Conservation (phyloP, 2,329 filamentous ascomycete species). For the Bimuria novae-zelandiae region DNA sequence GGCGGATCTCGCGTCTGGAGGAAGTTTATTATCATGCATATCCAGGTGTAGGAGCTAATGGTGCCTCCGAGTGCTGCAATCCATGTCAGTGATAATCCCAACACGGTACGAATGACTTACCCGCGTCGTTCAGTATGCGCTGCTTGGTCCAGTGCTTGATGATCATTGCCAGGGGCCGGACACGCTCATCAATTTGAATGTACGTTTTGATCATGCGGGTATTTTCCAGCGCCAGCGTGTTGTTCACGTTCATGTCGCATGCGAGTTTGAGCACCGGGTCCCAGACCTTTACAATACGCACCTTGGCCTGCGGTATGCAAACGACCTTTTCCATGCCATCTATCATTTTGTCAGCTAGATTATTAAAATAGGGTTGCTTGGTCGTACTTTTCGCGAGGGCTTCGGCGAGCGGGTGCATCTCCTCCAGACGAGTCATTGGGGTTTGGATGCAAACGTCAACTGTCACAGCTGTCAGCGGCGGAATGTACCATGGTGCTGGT, state of each 20-base stretch:
- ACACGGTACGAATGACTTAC: slow-evolving; percentile 58
- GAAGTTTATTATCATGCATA: slow-evolving; percentile 97
- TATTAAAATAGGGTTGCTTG: not conserved
- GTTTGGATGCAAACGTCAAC: slow-evolving; percentile 99
- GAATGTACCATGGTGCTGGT: slow-evolving; percentile 19
- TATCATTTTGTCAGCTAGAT: slow-evolving; percentile 51
- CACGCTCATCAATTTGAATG: slow-evolving; percentile 87
- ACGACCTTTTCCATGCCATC: slow-evolving; percentile 97
- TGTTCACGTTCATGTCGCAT: slow-evolving; percentile 99
- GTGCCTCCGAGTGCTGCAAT: slow-evolving; percentile 82
- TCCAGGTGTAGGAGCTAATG: slow-evolving; percentile 98
- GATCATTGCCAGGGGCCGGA: slow-evolving; percentile 92
- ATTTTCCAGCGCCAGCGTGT: slow-evolving; percentile 91
- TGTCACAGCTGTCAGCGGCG: slow-evolving; percentile 49
- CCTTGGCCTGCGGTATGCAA: slow-evolving; percentile 92
- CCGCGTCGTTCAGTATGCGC: slow-evolving; percentile 93
- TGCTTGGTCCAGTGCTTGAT: slow-evolving; percentile 97
- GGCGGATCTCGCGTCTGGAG: slow-evolving; percentile 85
- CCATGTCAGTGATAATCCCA: slow-evolving; percentile 13
- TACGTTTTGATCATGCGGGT: slow-evolving; percentile 98
- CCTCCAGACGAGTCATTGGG: slow-evolving; percentile 82
- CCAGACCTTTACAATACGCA: slow-evolving; percentile 98
- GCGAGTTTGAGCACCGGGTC: slow-evolving; percentile 87
- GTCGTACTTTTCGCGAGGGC: slow-evolving; percentile 80
- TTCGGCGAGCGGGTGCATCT: slow-evolving; percentile 87